Percentiles rank a stretch among this genome's conserved stretches.
phyloP scores from a whole-genome alignment of 495 filamentous ascomycete species.

The Eremomyces bilateralis region DNA sequence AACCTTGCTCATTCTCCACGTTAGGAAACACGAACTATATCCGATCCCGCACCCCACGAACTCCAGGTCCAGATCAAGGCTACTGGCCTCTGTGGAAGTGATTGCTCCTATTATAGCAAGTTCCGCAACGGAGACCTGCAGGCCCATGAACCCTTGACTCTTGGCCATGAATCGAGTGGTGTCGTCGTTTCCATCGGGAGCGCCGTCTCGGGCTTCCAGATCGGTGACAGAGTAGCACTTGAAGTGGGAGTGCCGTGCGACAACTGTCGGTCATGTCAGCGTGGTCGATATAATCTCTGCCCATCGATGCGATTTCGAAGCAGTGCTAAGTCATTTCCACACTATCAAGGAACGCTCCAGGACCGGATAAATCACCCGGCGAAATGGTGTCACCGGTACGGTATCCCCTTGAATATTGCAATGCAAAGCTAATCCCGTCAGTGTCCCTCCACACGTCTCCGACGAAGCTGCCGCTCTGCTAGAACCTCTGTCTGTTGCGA shows the following conservation, averaged over 20 bases:
- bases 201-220: constrained; percentile 13
- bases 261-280: constrained; percentile 15
- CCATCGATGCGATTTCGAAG: constrained; percentile 15
- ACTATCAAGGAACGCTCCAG: constrained; percentile 17
- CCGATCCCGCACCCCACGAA: constrained; percentile 13
- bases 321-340: constrained; percentile 17
- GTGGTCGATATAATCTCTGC: constrained; percentile 18
- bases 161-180: constrained; percentile 15
- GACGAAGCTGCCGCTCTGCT: constrained; percentile 13
- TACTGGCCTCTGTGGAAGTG: constrained; percentile 16
- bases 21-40: constrained; percentile 15
- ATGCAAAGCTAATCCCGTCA: constrained; percentile 7
- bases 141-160: constrained; percentile 10
- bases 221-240: constrained; percentile 14
- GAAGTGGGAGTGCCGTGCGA: constrained; percentile 17
- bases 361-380: constrained; percentile 16
- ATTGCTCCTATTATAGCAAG: constrained; percentile 16
- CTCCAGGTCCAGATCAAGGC: constrained; percentile 16
- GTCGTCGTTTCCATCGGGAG: constrained; percentile 15
- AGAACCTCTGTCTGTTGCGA: constrained; percentile 15
- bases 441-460: constrained; percentile 12
- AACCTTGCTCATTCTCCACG: constrained; percentile 7
- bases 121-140: constrained; percentile 16
- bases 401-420: constrained; percentile 2
- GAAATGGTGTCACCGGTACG: constrained; percentile 18